Evolutionary conservation across 2,329 filamentous ascomycete species (phyloP), one percentile per base, ranked within the genome.

Genomic region (Aspergillus versicolor): DNA sequence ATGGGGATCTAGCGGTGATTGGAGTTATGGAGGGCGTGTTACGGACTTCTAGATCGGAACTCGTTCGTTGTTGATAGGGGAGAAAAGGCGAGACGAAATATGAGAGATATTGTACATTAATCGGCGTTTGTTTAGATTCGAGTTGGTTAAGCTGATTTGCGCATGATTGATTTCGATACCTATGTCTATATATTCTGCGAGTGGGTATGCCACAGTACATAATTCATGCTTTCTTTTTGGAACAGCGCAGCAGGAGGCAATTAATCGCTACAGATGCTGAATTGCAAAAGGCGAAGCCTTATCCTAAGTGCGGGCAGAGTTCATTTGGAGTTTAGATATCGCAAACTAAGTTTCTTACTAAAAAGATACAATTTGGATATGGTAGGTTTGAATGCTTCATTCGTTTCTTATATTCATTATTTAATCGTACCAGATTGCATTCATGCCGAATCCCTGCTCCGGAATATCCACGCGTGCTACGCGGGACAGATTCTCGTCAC

Each of bases 401-500:
- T 37, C 15, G 5, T 37, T 30, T 30, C 34, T 37, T n/a, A 37
- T 12, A 37, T 27, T 45, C 43, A 8, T 21, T 22, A 47, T 41
- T 62, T 70, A 91, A 75, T 95, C 89, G 73, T 94, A 94, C 91
- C 91, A 96, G 61, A 95, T 92, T n/a, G 91, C 91, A 76, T 96
- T 96, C 91, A 96, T 96, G 2, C 91, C 91, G 72, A 96, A 96
- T 1, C 91, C 91, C n/a, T 89, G 90, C 77, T 95, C 91, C 5
- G 87, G 86, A 38, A 95, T 87, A 64, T 90, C 86, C 61, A 90
- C 79, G 61, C 89, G 82, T 15, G 91, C 91, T 7, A 95, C 91
- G 3, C 91, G 80, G 2, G 85, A 88, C 52, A 96, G 76, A 65
- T 88, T 90, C 79, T 94, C 91, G 57, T 92, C 88, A 63, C 88